Base-by-base conservation (phyloP, 2,329 filamentous ascomycete species). In the Paecilomyces variotii region DNA sequence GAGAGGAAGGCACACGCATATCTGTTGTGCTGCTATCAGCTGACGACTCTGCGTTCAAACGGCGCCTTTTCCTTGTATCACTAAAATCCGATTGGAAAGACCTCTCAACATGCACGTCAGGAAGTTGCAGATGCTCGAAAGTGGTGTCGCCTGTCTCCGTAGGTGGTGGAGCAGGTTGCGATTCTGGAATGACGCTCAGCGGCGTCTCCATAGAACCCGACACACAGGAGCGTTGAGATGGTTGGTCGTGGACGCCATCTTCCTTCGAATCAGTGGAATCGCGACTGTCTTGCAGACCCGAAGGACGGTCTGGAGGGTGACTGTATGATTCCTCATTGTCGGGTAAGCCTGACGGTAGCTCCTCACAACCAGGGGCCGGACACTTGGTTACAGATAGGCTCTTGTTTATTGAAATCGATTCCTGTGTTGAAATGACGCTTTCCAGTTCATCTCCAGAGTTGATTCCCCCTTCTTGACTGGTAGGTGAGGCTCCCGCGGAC, bases 151-250 rank as follows among this genome's bases (percentile, higher is more conserved):
- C 56, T 57, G 55, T 34, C 27, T 58, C 50, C 26, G 28, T 54
- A n/a, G 58, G 34, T 14, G 45, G 54, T 24, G 57, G 57, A 39
- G 63, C 63, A 4, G 71, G 70, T 39, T 76, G 74, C 1, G 75
- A 77, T 53, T 77, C 73, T 24, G 73, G 74, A 25, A 77, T 72
- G 12, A 72, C 70, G 54, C 72, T 75, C 27, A 76, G 61, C 24
- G 71, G 71, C 32, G 68, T 74, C 12, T 68, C 68, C 34, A 72
- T 68, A 12, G 68, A 71, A 53, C 67, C 67, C 1, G 56, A 58
- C 30, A 5, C 27, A 54, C 24, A 35, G 39, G 25, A 24, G 1
- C 25, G 49, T 7, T 30, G 52, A 24, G 25, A 28, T 11, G 25
- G 50, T 25, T 19, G 50, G 11, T 19, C 5, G 14, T 4, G 7